Base-by-base conservation (phyloP, 169 alveolate species). In the Eimeria acervulina region DNA sequence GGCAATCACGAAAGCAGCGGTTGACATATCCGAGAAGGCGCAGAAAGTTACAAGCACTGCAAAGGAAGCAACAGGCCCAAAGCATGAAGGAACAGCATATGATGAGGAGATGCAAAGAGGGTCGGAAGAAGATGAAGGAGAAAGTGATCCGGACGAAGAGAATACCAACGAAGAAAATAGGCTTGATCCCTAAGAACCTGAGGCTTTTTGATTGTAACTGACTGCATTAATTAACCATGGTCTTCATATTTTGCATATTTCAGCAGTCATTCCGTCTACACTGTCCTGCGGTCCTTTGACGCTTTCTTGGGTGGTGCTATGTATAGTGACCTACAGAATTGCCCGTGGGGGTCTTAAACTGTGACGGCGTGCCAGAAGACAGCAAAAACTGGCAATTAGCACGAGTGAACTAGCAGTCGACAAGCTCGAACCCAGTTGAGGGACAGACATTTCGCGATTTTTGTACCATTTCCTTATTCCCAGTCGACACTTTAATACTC, bases 1-100 rank as follows among this genome's bases (percentile, higher is more conserved):
- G 83, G 83, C 94, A 36, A 42, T 87, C 17, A 31, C 94, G 8
- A 28, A 59, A n/a, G 68, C 94, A 63, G 94, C 94, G 38, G 19
- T 59, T 74, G 84, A 87, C 21, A 87, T 87, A 17, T 87, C 94
- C 21, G 51, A 63, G 31, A 38, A 31, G 12, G 94, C 94, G 68
- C 83, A 87, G 52, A 87, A 63, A 38, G 68, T 63, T 19, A 74
- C 61, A 40, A 87, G 83, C 68, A 40, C 15, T 40, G 94, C 44
- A 26, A 38, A 63, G 36, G 83, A 40, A 15, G 59, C 51, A 23
- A 76, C 59, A 26, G 63, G 19, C n/a, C 23, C 94, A 10, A 33
- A 63, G 42, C 13, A 63, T 61, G 94, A 87, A 23, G 94, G 40
- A 63, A 10, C 10, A 7, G 94, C 38, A 2, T 28, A 28, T 47